phyloP scores from a whole-genome alignment of 2,329 filamentous ascomycete species.

The Colletotrichum lini region DNA sequence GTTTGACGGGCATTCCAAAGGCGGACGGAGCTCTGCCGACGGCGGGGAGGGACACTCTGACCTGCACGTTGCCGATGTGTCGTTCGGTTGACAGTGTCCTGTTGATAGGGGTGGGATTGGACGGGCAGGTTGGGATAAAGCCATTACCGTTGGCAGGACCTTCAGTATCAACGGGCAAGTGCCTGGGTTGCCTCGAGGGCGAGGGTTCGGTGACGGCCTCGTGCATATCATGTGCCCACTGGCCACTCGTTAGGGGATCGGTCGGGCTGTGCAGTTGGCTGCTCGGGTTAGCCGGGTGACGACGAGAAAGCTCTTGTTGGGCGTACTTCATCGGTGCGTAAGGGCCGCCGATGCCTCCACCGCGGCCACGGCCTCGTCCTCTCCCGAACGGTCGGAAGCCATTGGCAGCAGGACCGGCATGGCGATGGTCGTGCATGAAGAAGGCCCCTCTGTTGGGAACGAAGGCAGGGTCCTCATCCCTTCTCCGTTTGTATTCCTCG shows the following conservation, averaged over 20 bases:
- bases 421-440: slow-evolving; percentile 96
- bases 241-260: slow-evolving; percentile 78
- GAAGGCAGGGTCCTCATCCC: slow-evolving; percentile 91
- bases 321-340: slow-evolving; percentile 76
- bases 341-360: slow-evolving; percentile 66
- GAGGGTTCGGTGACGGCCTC: slow-evolving; percentile 72
- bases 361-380: slow-evolving; percentile 74
- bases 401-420: slow-evolving; percentile 82
- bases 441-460: slow-evolving; percentile 95
- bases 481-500: slow-evolving; percentile 89
- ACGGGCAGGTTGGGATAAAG: slow-evolving; percentile 68
- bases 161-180: slow-evolving; percentile 59
- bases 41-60: slow-evolving; percentile 84
- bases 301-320: slow-evolving; percentile 31
- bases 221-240: slow-evolving; percentile 97
- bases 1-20: slow-evolving; percentile 85
- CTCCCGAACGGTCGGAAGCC: slow-evolving; percentile 81
- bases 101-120: slow-evolving; percentile 77
- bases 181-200: slow-evolving; percentile 58
- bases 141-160: slow-evolving; percentile 69
- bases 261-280: slow-evolving; percentile 63
- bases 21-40: slow-evolving; percentile 77
- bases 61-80: slow-evolving; percentile 85
- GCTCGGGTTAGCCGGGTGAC: slow-evolving; percentile 33
- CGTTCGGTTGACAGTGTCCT: slow-evolving; percentile 86